Conservation (phyloP, 1,284 basidiomycete species). For the Ceratobasidium theobromae region DNA sequence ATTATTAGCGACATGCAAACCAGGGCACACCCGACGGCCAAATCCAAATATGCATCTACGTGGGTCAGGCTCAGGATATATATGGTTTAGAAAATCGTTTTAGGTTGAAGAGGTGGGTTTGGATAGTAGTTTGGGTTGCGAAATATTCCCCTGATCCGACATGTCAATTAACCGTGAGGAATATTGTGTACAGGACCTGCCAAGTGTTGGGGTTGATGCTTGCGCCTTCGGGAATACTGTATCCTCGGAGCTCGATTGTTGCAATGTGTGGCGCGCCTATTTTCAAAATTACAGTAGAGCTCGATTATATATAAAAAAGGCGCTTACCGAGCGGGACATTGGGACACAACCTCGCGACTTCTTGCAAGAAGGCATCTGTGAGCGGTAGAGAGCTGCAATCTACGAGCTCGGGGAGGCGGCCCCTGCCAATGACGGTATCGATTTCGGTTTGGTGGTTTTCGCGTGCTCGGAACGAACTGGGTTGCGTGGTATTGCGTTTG, state of each 20-base stretch:
- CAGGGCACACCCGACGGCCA: background rate
- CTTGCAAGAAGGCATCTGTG: constrained; percentile 36
- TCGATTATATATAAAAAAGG: background rate
- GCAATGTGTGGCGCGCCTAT: background rate
- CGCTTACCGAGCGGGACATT: background rate
- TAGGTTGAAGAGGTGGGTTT: background rate
- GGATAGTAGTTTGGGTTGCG: background rate
- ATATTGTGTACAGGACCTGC: background rate
- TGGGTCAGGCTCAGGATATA: background rate
- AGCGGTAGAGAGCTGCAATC: constrained; percentile 35
- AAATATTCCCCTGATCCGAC: background rate
- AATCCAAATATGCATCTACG: background rate
- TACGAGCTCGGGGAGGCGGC: constrained; percentile 24
- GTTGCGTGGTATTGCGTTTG: too few species aligned
- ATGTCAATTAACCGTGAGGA: background rate
- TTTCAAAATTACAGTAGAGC: background rate
- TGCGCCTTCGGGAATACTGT: background rate
- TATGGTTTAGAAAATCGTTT: background rate
- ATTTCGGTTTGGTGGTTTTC: constrained; percentile 35
- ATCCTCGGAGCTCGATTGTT: background rate
- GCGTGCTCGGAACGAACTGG: constrained; percentile 33
- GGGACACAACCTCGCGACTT: background rate
- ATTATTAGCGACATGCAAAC: background rate
- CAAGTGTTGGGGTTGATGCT: constrained; percentile 7
- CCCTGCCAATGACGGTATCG: constrained; percentile 25